phyloP scores from a whole-genome alignment of 345 rosid genomes.

The Camelina hispida region DNA sequence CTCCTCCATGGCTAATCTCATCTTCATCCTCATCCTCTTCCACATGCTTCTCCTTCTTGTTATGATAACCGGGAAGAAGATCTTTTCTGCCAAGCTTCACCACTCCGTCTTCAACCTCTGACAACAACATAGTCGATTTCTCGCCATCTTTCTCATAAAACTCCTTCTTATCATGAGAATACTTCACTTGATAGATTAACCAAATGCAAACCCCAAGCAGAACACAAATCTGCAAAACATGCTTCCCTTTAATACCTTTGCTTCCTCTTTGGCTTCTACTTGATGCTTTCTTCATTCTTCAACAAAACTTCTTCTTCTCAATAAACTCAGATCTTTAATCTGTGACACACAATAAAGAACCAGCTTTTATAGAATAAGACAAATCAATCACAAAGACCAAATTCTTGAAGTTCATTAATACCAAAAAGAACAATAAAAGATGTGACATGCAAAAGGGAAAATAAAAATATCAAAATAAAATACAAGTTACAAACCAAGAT shows the following conservation, averaged over 20 bases:
- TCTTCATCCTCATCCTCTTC: conserved; percentile 55
- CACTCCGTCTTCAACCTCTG: conserved; percentile 41
- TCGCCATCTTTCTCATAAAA: conserved; percentile 56
- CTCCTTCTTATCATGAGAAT: conserved; percentile 84
- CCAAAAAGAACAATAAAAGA: conserved; percentile 8
- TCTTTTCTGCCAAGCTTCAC: conserved; percentile 81
- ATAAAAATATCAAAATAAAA: neutral
- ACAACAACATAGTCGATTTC: conserved; percentile 40
- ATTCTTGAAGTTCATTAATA: neutral
- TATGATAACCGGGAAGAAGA: conserved; percentile 53
- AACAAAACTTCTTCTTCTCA: conserved; percentile 23
- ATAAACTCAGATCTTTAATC: neutral
- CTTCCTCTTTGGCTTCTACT: conserved; percentile 74
- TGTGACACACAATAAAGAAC: conserved; percentile 14
- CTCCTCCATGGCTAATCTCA: conserved; percentile 41
- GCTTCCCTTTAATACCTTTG: conserved; percentile 68
- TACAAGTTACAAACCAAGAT: conserved; percentile 5
- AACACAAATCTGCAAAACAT: conserved; percentile 76
- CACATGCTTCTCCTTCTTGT: conserved; percentile 50
- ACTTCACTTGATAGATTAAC: conserved; percentile 92
- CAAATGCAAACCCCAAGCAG: conserved; percentile 82
- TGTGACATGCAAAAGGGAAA: conserved; percentile 42
- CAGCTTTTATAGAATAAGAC: conserved; percentile 13
- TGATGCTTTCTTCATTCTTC: conserved; percentile 62
- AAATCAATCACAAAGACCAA: conserved; percentile 21